phyloP scores from a whole-genome alignment of 345 rosid genomes.

The Orychophragmus violaceus region DNA sequence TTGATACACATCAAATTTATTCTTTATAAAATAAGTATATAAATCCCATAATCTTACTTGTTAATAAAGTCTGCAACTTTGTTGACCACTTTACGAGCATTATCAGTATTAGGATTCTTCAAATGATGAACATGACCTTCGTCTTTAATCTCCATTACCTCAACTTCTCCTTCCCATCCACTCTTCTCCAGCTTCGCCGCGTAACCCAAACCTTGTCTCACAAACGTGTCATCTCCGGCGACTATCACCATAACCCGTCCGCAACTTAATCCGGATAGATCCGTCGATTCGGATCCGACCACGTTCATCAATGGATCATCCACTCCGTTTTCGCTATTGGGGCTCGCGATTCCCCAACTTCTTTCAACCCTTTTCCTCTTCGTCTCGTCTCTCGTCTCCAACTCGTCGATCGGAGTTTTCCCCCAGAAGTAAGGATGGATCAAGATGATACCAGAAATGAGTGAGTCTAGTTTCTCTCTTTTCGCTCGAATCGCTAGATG shows the following conservation, averaged over 20 bases:
- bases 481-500: constrained; percentile 34
- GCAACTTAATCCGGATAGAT: constrained; percentile 32
- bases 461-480: not conserved
- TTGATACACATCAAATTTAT: too few species aligned
- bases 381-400: constrained; percentile 23
- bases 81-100: constrained; percentile 24
- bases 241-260: constrained; percentile 36
- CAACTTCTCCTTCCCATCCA: constrained; percentile 40
- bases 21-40: too few species aligned
- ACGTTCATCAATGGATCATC: constrained; percentile 52
- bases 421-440: constrained; percentile 48
- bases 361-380: constrained; percentile 23
- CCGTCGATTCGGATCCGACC: constrained; percentile 6
- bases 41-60: not conserved
- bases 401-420: constrained; percentile 21
- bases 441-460: constrained; percentile 26
- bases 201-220: constrained; percentile 39
- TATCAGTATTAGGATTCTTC: constrained; percentile 14
- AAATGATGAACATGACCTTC: constrained; percentile 46
- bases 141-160: constrained; percentile 29
- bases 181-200: constrained; percentile 29
- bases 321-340: constrained; percentile 30
- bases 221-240: constrained; percentile 34
- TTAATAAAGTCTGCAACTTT: constrained; percentile 25
- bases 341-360: constrained; percentile 32